These are phyloP conservation scores for Torulaspora gathmanii DNA, from an alignment of 805 yeast species.

Conservation along the genomic window DNA sequence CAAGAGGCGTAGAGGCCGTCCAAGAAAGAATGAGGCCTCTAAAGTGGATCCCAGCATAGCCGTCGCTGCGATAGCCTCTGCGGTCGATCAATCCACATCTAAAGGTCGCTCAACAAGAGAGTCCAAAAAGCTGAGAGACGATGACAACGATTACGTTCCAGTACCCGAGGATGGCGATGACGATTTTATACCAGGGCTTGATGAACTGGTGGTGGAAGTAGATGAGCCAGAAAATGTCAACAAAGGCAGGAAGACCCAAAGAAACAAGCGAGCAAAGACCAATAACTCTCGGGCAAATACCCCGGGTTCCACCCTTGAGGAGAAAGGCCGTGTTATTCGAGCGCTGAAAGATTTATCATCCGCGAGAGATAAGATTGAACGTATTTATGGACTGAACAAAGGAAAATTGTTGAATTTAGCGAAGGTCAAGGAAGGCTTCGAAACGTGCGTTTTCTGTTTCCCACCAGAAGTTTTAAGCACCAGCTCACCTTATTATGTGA, in stretches of 20 bases:
- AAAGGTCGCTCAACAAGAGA: conserved; percentile 16
- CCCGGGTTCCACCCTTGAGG: conserved; percentile 19
- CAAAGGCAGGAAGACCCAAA: conserved; percentile 10
- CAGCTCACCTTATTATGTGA: conserved; percentile 23
- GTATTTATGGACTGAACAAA: conserved; percentile 49
- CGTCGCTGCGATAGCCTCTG: conserved; percentile 11
- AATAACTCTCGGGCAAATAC: conserved; percentile 5
- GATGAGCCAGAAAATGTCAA: conserved; percentile 6
- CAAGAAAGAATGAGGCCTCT: conserved; percentile 12
- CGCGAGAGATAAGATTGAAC: conserved; percentile 40
- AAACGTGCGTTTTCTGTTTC: conserved; percentile 42
- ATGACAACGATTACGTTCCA: conserved; percentile 1
- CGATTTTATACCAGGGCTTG: conserved; percentile 16
- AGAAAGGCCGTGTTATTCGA: conserved; percentile 25
- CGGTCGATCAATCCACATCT: conserved; percentile 9
- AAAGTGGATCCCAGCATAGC: conserved; percentile 1
- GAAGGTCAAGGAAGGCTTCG: conserved; percentile 48
- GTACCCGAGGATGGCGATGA: conserved; percentile 14
- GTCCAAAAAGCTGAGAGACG: conserved; percentile 4
- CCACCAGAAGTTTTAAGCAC: conserved; percentile 32
- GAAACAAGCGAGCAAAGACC: conserved; percentile 4
- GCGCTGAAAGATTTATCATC: conserved; percentile 35
- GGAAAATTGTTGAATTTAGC: conserved; percentile 41
- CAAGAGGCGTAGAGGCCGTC: conserved; percentile 21
- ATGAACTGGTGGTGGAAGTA: conserved; percentile 7